phyloP scores from a whole-genome alignment of 306 rosid species.

The Inga leiocalycina region DNA sequence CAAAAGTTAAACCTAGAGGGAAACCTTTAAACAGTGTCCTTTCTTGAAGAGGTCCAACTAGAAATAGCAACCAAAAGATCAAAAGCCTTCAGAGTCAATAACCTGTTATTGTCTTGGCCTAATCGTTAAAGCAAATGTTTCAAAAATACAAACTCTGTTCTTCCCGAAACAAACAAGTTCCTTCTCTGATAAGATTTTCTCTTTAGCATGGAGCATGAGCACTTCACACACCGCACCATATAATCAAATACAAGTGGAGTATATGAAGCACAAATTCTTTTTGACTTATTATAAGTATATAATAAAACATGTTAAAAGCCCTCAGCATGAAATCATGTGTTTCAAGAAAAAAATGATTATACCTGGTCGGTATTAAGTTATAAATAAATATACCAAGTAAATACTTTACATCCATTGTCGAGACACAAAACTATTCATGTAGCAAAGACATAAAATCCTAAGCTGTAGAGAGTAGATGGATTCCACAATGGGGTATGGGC shows the following conservation, averaged over 20 bases:
- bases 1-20: background rate
- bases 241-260: background rate
- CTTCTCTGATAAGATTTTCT: background rate
- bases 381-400: background rate
- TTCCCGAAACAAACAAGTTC: background rate
- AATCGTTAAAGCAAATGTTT: background rate
- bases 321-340: background rate
- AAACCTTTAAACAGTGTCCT: background rate
- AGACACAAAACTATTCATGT: background rate
- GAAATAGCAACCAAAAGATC: background rate
- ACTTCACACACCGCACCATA: background rate
- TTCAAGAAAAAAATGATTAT: background rate
- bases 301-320: background rate
- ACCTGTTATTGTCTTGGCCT: background rate
- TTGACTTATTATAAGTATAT: background rate
- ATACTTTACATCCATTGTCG: background rate
- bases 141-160: background rate
- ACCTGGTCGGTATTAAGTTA: background rate
- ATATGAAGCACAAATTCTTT: background rate
- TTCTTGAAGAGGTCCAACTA: background rate
- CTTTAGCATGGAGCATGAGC: background rate
- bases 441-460: background rate
- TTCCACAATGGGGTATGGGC: background rate
- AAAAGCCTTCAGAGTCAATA: background rate
- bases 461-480: background rate